Evolutionary conservation across 257 asterid genomes (phyloP), one percentile per base, ranked within the genome.

Genomic region (Ligustrum vulgare): DNA sequence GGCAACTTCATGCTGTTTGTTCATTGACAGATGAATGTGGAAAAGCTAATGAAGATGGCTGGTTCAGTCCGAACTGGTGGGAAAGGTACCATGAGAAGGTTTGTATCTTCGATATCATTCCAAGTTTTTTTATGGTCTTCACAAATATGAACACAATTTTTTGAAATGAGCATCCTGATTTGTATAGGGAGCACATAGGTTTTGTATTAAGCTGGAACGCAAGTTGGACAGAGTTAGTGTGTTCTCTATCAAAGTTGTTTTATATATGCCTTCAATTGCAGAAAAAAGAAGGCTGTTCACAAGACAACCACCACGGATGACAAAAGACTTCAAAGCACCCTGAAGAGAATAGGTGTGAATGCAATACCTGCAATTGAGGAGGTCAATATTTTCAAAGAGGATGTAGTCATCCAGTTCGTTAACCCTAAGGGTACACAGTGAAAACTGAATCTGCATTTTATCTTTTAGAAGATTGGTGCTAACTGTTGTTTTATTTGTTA

Each of bases 271-370:
- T 5, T 70, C 47, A 22, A 33, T 23, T 74, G 73, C 82, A 88
- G 96, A 79, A 90, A 90, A 89, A 90, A 90, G 96, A 90, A 88
- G 85, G 96, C 93, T 0, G 87, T 90, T 5, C 96, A 90, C 84
- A 90, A 90, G 87, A 86, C 93, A 23, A 90, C 91, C 75, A 88
- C 96, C 1, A 86, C 92, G 0, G 93, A 89, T 70, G 92, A 89
- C 79, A 89, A 89, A 80, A 87, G 94, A 76, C 93, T 89, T 67
- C 95, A 89, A 65, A 89, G 93, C 81, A 89, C 95, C 67, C 81
- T 89, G 79, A 89, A 89, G 81, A 89, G 95, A 86, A 84, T 89
- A 68, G 91, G 95, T 63, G 95, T 89, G 74, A 89, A 89, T 62
- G 87, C 87, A 75, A 89, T 89, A 32, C 93, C 95, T 13, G 91